Base-by-base conservation (phyloP, 352 stramenopile genomes). In the Globisporangium ultimum region DNA sequence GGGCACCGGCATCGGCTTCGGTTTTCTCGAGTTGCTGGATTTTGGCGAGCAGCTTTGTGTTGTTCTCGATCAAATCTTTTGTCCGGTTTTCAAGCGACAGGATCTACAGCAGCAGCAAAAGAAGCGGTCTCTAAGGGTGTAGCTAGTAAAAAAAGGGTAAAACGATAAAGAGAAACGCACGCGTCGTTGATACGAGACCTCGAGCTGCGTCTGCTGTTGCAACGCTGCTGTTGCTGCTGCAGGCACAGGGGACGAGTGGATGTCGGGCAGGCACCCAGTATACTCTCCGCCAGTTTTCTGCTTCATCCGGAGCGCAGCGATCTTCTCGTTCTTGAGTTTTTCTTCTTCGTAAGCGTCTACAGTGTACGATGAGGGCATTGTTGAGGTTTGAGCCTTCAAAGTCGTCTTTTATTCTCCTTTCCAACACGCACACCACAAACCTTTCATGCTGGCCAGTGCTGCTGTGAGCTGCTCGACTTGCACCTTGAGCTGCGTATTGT, bases 171-270 rank as follows among this genome's bases (percentile, higher is more conserved):
- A 40, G 12, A 0, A 18, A 36, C 62, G 18, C 24, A 91, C 81
- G 67, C 85, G 82, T 22, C 81, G 70, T 55, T 91, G 76, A 38
- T 87, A 84, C 9, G 77, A 76, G 34, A 87, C 64, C 50, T 89
- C 78, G 24, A 91, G 63, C 49, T 91, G 78, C 3, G 78, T 72
- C n/a, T 89, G 73, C 46, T 91, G 72, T 51, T 91, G 81, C 7
- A 91, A 49, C 14, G 71, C 70, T n/a, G 66, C 65, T 1, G 76
- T 66, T 5, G 68, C 60, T 15, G 65, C 52, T 22, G 63, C 61
- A 0, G 72, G 41, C 24, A 61, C 61, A 0, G 71, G 45, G 1
- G 61, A 61, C 0, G 64, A 63, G 20, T 74, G 67, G 41, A 88
- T 88, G 47, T 79, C 64, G 1, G 80, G 78, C 22, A 90, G 55